Evolutionary conservation across 2,329 filamentous ascomycete species (phyloP), one percentile per base, ranked within the genome.

Genomic region (Truncatella angustata): DNA sequence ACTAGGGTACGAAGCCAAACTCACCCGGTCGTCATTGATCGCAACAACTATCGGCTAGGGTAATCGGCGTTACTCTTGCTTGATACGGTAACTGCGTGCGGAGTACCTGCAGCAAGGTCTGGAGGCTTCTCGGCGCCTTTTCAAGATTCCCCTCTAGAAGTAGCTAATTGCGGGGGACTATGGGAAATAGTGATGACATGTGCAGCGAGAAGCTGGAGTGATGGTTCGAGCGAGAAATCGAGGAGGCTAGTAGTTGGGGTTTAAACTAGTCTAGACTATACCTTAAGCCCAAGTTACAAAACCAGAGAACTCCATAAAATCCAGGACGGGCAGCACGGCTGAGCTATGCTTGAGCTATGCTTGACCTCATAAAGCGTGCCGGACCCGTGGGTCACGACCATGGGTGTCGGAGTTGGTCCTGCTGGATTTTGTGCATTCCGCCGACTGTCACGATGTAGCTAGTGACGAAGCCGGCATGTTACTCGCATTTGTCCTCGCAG

Each of bases 81-180:
- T 23, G 35, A 40, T 50, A 16, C 16, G 47, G 47, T 14, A 50
- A 35, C 16, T 26, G 23, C 32, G 16, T 37, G 34, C 47, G 47
- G 35, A 50, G 47, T 40, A 23, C 24, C 28, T 40, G 35, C 21
- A 42, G 36, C 35, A 24, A n/a, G 18, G 10, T 34, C 47, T 50
- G 47, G 47, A 50, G 47, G 35, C 35, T 50, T 36, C 42, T 50
- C 47, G 47, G 47, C 47, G 47, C 11, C 26, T 42, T 28, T 34
- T 20, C 16, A 35, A 9, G 5, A n/a, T 34, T 34, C 26, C 43
- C 26, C 43, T 40, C 35, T n/a, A 21, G 12, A 30, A 18, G 21
- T 12, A 34, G 23, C 12, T n/a, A 23, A 16, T 16, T 50, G 36
- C 36, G 26, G 47, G 35, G 46, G 20, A 49, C 18, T 7, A 12